Conservation (phyloP, 257 asterid genomes). For the Solanum pimpinellifolium region DNA sequence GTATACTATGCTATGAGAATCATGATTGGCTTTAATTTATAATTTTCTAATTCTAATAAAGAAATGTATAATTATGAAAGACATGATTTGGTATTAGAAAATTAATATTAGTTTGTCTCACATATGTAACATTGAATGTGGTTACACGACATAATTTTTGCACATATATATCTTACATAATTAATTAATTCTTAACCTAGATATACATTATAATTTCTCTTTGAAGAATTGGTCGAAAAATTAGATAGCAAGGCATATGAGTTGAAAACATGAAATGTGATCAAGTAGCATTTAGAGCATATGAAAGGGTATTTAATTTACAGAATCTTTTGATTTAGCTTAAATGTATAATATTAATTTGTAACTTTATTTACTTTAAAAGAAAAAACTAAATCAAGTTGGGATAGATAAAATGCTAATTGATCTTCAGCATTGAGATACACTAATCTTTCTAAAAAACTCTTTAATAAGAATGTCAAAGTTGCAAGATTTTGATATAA, state of each 20-base stretch:
- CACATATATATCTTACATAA: background rate
- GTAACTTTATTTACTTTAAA: background rate
- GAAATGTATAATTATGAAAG: background rate
- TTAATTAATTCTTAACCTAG: background rate
- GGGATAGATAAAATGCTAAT: background rate
- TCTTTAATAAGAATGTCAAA: background rate
- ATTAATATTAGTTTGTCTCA: background rate
- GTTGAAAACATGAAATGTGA: background rate
- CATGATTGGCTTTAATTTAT: conserved; percentile 4
- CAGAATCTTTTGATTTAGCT: background rate
- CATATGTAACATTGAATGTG: background rate
- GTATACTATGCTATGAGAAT: background rate
- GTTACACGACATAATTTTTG: background rate
- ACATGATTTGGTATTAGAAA: background rate
- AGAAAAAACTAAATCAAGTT: background rate
- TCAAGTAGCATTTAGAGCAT: background rate
- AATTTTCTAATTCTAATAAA: background rate
- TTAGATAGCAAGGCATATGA: background rate
- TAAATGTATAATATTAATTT: background rate
- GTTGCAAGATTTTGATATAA: background rate
- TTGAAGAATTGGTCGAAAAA: background rate
- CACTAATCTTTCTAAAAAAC: background rate
- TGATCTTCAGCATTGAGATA: background rate
- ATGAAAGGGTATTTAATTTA: background rate
- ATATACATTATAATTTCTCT: no score